Evolutionary conservation across 2,329 filamentous ascomycete species (phyloP).

Genomic region (Whalleya microplaca): DNA sequence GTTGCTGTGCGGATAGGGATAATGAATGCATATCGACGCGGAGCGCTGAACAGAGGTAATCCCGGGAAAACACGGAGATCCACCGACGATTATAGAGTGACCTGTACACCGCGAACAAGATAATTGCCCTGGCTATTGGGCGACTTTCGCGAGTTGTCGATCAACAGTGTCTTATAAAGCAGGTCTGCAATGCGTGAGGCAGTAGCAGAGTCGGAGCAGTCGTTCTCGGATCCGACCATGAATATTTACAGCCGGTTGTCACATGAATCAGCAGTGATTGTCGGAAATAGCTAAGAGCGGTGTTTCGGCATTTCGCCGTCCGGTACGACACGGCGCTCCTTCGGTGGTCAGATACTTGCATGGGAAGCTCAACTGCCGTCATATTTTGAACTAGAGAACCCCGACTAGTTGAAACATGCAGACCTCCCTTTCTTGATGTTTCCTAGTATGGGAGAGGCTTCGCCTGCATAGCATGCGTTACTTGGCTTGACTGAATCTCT

Average conservation of each 20-base stretch:
- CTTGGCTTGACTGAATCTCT: slow-evolving; percentile 45
- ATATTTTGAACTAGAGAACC: slow-evolving; percentile 40
- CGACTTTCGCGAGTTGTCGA: too few relatives aligned
- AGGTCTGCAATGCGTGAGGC: neutral
- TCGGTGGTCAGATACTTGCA: slow-evolving; percentile 39
- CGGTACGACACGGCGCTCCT: slow-evolving; percentile 44
- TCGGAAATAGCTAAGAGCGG: slow-evolving; percentile 44
- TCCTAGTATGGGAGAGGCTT: slow-evolving; percentile 42
- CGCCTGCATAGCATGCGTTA: slow-evolving; percentile 45
- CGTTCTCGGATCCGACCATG: slow-evolving; percentile 39
- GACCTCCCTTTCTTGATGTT: slow-evolving; percentile 26
- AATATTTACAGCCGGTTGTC: slow-evolving; percentile 39
- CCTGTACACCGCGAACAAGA: too few relatives aligned
- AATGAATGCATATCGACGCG: too few relatives aligned
- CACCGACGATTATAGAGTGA: too few relatives aligned
- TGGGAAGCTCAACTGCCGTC: slow-evolving; percentile 40
- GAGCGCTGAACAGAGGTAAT: too few relatives aligned
- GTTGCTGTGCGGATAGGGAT: too few relatives aligned
- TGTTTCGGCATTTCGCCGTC: slow-evolving; percentile 42
- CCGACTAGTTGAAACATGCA: slow-evolving; percentile 38
- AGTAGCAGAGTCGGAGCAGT: slow-evolving; percentile 20
- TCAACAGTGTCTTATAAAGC: too few relatives aligned
- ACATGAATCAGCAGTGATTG: slow-evolving; percentile 40
- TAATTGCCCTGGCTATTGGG: too few relatives aligned
- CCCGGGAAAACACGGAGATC: too few relatives aligned